Evolutionary conservation across 495 filamentous ascomycete genomes (phyloP).

Genomic region (Aeminium ludgeri): DNA sequence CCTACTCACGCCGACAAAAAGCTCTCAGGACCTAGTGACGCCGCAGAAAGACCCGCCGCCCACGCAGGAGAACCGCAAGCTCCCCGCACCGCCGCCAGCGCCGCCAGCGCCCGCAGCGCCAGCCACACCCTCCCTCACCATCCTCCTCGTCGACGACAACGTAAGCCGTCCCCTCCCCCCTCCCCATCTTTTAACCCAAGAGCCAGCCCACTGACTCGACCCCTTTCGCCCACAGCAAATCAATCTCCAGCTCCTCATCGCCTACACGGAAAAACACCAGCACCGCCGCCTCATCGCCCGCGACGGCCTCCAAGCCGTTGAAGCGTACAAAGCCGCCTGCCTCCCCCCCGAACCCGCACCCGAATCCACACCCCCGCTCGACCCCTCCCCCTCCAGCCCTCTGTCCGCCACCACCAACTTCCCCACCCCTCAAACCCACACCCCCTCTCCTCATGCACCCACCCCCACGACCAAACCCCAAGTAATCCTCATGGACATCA

Average conservation of each 20-base stretch:
- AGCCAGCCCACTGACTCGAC: no score
- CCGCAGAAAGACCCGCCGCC: no score
- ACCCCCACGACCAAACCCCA: conserved; percentile 1
- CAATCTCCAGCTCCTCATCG: conserved; percentile 10
- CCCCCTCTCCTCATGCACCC: not conserved
- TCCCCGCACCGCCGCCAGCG: no score
- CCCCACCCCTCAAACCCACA: not conserved
- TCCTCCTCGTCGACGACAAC: conserved; percentile 3
- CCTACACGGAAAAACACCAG: conserved; percentile 8
- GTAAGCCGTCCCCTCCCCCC: not conserved
- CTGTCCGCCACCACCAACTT: not conserved
- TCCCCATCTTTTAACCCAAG: conserved; percentile 2
- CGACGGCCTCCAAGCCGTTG: conserved; percentile 8
- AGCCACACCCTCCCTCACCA: no score
- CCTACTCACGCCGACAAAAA: no score
- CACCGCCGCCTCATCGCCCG: conserved; percentile 1
- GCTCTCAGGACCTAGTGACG: no score
- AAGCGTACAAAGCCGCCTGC: conserved; percentile 7
- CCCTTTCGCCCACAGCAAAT: conserved; percentile 2
- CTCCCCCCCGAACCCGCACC: no score
- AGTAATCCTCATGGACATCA: conserved; percentile 16
- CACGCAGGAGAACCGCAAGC: no score
- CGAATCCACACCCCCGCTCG: no score
- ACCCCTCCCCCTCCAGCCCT: no score
- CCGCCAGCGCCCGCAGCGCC: no score